Conservation (phyloP, 163 green algal genomes). For the Prototheca stagnorum region DNA sequence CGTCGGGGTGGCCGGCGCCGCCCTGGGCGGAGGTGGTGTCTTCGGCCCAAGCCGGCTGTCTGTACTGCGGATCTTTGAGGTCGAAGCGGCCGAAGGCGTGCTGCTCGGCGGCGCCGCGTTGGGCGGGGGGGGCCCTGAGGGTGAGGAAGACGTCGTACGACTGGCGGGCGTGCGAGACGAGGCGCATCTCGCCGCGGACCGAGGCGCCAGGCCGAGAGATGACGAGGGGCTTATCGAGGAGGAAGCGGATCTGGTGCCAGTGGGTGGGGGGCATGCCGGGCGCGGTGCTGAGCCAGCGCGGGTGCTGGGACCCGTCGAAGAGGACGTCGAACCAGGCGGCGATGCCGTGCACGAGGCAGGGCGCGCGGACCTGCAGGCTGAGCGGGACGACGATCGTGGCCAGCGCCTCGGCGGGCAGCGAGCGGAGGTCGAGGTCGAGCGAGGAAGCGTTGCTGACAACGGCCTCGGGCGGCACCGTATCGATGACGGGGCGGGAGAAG, state of each 20-base stretch:
- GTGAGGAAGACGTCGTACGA: conserved; percentile 19
- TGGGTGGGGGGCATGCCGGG: conserved; percentile 80
- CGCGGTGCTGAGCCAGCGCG: conserved; percentile 75
- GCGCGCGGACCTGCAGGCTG: conserved; percentile 23
- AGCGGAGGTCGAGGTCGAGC: conserved; percentile 59
- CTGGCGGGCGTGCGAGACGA: conserved; percentile 64
- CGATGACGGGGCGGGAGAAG: conserved; percentile 83
- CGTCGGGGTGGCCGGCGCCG: background rate
- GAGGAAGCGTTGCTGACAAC: conserved; percentile 42
- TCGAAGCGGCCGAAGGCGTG: conserved; percentile 46
- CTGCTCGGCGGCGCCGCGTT: conserved; percentile 9
- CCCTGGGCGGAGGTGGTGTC: background rate
- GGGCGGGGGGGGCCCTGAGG: conserved; percentile 17
- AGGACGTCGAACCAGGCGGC: conserved; percentile 92
- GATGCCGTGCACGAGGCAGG: conserved; percentile 62
- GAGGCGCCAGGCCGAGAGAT: conserved; percentile 21
- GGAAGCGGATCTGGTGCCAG: conserved; percentile 82
- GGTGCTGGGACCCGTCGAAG: conserved; percentile 53
- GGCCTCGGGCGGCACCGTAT: conserved; percentile 68
- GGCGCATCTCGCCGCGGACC: conserved; percentile 44
- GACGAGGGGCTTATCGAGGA: conserved; percentile 52
- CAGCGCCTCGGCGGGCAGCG: conserved; percentile 51
- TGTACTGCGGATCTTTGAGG: conserved; percentile 89
- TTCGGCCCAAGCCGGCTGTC: conserved; percentile 26
- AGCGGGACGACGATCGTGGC: conserved; percentile 68